These are phyloP conservation scores for Pisolithus tinctorius DNA, from an alignment of 768 basidiomycete species.

Conservation along the genomic window DNA sequence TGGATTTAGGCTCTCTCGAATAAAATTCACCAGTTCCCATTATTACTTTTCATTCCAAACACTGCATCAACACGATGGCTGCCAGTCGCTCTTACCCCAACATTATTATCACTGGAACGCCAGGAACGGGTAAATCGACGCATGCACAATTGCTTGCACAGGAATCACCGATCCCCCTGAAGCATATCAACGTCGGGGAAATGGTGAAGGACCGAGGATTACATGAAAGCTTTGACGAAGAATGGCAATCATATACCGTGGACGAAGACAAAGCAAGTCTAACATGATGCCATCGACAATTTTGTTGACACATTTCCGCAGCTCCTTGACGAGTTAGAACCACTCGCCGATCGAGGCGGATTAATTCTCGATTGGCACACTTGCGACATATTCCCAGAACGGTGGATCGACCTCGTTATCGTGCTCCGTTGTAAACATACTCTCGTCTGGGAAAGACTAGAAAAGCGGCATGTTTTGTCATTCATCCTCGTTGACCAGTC, in stretches of 20 bases:
- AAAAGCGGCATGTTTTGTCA: conserved; percentile 60
- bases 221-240: conserved; percentile 82
- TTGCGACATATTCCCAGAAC: conserved; percentile 89
- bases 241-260: conserved; percentile 92
- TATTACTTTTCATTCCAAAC: not conserved
- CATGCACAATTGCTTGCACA: conserved; percentile 79
- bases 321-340: conserved; percentile 87
- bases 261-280: conserved; percentile 88
- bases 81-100: conserved; percentile 37
- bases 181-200: conserved; percentile 87
- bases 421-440: conserved; percentile 88
- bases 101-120: conserved; percentile 85
- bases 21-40: too few relatives aligned
- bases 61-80: not conserved
- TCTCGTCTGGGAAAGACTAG: conserved; percentile 82
- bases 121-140: conserved; percentile 94
- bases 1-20: too few relatives aligned
- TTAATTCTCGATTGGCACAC: conserved; percentile 93
- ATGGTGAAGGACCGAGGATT: conserved; percentile 78
- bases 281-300: not conserved
- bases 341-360: conserved; percentile 59
- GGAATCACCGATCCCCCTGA: conserved; percentile 61
- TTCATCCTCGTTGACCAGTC: not conserved
- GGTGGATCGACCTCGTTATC: conserved; percentile 94
- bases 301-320: conserved; percentile 24